Base-by-base conservation (phyloP, 441 rosid genomes). In the Aquilaria agallochum region DNA sequence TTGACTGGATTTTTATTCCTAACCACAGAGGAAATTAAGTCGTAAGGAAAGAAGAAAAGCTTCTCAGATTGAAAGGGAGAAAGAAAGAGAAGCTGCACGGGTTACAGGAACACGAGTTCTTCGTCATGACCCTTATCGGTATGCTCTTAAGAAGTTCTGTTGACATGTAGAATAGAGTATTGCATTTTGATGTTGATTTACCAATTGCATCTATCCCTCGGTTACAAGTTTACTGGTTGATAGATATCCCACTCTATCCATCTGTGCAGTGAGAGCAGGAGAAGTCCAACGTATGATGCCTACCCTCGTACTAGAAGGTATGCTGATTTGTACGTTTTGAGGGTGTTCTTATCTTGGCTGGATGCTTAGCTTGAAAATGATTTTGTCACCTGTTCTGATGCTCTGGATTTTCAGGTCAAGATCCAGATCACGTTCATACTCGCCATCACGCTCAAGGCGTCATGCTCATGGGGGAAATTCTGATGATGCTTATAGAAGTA, bases 261-360 rank as follows among this genome's bases (percentile, higher is more conserved):
- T 36, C 5, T 36, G 42, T 58, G 45, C 68, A 95, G 97, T 79
- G 97, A 91, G 74, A 60, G 94, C 34, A 81, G 99, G 70, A 74
- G 92, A 65, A 91, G 99, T 83, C 97, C 99, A 32, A 91, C 97
- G 56, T 95, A 95, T 75, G 99, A 95, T 67, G 97, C 96, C 56
- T 95, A 95, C 80, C 78, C 89, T 20, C 91, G 87, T 31, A 86
- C 84, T 42, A 78, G 95, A 72, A 89, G 96, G 99, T 95, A 56
- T 58, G 53, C 3, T 63, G 42, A 5, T 65, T 50, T 33, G 51
- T 59, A 50, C 10, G 45, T 55, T 68, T 32, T 48, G 7, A 36
- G 42, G 7, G 42, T 8, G 42, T 36, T 36, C 27, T 20, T 20
- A 20, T 20, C 27, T 36, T 36, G 42, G 42, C 42, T 36, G 42